Conservation (phyloP, 176 grass and related monocot species). For the Chrysopogon serrulatus region DNA sequence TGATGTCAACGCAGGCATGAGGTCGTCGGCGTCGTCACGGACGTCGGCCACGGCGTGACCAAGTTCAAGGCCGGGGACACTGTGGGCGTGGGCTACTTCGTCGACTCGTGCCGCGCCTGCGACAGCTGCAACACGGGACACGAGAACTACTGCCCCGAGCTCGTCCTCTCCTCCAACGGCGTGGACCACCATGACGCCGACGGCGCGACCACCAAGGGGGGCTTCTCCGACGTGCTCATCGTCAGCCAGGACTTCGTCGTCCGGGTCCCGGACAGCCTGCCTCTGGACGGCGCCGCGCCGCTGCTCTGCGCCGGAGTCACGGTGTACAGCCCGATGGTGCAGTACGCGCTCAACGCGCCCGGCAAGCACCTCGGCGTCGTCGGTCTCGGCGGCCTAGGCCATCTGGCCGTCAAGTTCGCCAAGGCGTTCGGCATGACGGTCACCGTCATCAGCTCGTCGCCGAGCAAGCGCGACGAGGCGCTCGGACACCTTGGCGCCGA, state of each 20-base stretch:
- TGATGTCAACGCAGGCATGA: constrained; percentile 25
- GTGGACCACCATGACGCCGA: background rate
- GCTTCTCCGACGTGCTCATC: constrained; percentile 39
- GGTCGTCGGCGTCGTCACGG: constrained; percentile 38
- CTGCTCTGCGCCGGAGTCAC: constrained; percentile 50
- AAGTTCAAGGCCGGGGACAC: constrained; percentile 47
- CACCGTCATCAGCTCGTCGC: constrained; percentile 51
- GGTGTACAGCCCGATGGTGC: constrained; percentile 36
- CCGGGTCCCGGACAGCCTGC: constrained; percentile 26
- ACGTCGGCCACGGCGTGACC: constrained; percentile 22
- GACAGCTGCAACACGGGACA: constrained; percentile 29
- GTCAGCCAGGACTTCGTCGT: constrained; percentile 30
- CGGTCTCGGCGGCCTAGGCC: constrained; percentile 47
- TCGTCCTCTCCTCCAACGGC: constrained; percentile 47
- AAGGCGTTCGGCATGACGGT: constrained; percentile 57
- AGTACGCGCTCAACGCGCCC: constrained; percentile 24
- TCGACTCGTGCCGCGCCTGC: constrained; percentile 39
- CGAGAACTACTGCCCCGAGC: constrained; percentile 37
- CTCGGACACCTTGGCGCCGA: constrained; percentile 41
- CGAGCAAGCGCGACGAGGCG: constrained; percentile 33
- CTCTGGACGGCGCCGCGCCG: constrained; percentile 27
- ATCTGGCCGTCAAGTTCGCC: constrained; percentile 52
- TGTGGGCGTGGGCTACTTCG: constrained; percentile 52
- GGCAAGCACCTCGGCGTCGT: constrained; percentile 51
- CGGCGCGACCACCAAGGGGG: constrained; percentile 22